Evolutionary conservation across 2,329 filamentous ascomycete species (phyloP).

Genomic region (Thelonectria rubi): DNA sequence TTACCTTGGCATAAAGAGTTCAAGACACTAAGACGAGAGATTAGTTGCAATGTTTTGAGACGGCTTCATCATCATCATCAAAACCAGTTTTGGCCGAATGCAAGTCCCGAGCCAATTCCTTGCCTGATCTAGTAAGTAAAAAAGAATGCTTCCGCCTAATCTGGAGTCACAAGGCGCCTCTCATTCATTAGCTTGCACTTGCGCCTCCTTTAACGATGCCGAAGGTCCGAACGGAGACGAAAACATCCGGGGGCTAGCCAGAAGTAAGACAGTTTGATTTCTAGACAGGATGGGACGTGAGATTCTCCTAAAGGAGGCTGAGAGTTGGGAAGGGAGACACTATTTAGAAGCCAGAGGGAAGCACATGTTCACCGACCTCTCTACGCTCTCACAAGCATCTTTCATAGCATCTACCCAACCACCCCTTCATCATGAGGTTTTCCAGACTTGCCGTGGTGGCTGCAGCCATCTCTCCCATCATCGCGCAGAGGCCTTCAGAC

Average conservation of each 20-base stretch:
- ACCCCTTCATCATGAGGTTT: slow-evolving; percentile 38
- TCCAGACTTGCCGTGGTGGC: slow-evolving; percentile 34
- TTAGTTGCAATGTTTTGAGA: not conserved
- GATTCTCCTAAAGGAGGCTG: not conserved
- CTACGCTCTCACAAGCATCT: not conserved
- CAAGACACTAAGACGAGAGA: not conserved
- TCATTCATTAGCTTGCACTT: not conserved
- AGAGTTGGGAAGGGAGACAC: not conserved
- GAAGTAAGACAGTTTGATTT: not conserved
- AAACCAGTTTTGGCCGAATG: not conserved
- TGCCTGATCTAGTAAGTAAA: slow-evolving; percentile 1
- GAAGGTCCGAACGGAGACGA: slow-evolving; percentile 13
- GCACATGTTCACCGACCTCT: not conserved
- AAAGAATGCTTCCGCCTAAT: not conserved
- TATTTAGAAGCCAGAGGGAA: not conserved
- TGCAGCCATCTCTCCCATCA: slow-evolving; percentile 32
- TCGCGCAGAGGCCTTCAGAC: slow-evolving; percentile 58
- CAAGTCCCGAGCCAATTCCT: not conserved
- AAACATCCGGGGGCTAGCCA: slow-evolving; percentile 4
- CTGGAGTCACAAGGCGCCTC: not conserved
- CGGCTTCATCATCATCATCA: not conserved
- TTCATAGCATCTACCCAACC: not conserved
- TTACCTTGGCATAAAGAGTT: no score
- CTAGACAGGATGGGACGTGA: not conserved
- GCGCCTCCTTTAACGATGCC: not conserved